A percentile compares a stretch with the other conserved stretches of the same genome.
Evolutionary conservation across 768 basidiomycete genomes (phyloP).

Genomic region (Suillus paluster): DNA sequence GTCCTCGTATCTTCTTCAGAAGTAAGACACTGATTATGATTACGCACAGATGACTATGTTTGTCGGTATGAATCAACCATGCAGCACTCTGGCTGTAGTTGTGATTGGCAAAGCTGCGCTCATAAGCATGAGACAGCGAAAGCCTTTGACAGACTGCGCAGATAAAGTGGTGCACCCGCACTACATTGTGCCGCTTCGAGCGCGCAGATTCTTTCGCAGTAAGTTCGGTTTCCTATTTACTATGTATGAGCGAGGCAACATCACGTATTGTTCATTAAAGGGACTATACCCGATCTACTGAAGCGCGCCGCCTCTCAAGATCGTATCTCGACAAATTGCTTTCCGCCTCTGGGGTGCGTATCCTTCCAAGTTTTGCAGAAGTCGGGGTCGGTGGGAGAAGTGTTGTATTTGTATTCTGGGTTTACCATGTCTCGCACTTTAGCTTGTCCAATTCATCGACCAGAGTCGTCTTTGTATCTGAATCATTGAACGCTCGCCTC

Average conservation of each 20-base stretch:
- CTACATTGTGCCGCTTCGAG: not conserved
- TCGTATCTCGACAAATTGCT: not conserved
- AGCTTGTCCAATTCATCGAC: constrained; percentile 3
- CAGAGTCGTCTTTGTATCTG: not conserved
- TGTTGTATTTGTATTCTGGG: constrained; percentile 1
- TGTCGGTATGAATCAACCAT: not conserved
- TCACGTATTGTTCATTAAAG: not conserved
- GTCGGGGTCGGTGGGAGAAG: not conserved
- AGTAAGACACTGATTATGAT: not conserved
- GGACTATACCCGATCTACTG: not conserved
- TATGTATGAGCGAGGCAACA: not conserved
- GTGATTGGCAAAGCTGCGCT: not conserved
- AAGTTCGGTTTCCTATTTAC: not conserved
- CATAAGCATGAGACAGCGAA: not conserved
- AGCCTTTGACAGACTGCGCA: not conserved
- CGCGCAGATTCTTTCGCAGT: not conserved
- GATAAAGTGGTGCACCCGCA: not conserved
- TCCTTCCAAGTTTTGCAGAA: not conserved
- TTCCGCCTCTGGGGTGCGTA: not conserved
- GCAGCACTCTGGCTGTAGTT: not conserved
- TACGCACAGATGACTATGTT: not conserved
- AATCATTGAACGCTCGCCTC: not conserved
- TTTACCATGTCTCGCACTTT: not conserved
- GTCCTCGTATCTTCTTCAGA: constrained; percentile 6
- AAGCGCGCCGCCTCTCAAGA: not conserved